Conservation (phyloP, 2,329 filamentous ascomycete species). For the Cladosporium cucumerinum region DNA sequence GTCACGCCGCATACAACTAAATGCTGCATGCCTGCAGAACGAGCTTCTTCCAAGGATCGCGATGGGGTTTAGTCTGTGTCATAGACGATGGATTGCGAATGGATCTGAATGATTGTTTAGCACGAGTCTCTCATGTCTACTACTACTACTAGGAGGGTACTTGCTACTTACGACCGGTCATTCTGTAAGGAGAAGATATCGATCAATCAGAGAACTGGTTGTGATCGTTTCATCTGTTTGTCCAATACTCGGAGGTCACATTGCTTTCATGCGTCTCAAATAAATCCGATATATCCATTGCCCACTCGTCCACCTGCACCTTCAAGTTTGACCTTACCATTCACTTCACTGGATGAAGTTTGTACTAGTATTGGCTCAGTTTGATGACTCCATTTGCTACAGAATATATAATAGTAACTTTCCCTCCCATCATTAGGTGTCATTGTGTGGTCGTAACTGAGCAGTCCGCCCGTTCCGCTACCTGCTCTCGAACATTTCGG, state of each 20-base stretch:
- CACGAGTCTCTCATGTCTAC: neutral
- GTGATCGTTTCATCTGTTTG: neutral
- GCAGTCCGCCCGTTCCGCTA: too few species aligned
- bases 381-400: too few species aligned
- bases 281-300: too few species aligned
- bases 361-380: too few species aligned
- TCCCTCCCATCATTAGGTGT: too few species aligned
- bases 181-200: neutral
- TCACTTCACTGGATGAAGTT: too few species aligned
- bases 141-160: neutral
- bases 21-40: neutral
- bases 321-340: too few species aligned
- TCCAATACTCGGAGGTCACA: neutral
- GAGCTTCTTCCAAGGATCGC: neutral
- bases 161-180: conserved; percentile 4
- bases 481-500: too few species aligned
- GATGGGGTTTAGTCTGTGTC: neutral
- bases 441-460: too few species aligned
- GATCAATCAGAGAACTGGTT: neutral
- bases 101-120: neutral
- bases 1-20: neutral
- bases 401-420: too few species aligned
- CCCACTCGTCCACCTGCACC: too few species aligned
- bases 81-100: neutral
- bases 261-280: too few species aligned